Percentiles rank a stretch among this genome's conserved stretches.
Conservation (phyloP, 352 stramenopile genomes). For the Pythium brachiatum region DNA sequence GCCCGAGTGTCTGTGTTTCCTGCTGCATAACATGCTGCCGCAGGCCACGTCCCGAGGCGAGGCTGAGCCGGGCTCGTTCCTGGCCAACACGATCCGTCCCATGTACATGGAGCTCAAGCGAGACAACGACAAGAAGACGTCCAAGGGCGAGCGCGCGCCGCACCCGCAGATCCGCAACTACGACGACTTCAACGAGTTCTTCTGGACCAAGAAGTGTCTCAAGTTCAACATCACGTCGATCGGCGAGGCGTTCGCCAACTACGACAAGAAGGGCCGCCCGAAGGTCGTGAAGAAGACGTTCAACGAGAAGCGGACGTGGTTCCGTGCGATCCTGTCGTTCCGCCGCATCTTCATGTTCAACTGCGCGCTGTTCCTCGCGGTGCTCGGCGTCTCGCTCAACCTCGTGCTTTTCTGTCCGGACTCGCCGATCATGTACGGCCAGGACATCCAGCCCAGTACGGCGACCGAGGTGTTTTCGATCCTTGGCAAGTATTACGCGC, state of each 20-base stretch:
- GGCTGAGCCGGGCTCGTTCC: conserved; percentile 66
- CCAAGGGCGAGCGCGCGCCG: conserved; percentile 63
- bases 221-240: conserved; percentile 74
- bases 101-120: conserved; percentile 84
- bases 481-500: conserved; percentile 60
- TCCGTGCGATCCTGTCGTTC: conserved; percentile 75
- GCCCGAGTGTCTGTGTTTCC: conserved; percentile 77
- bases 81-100: conserved; percentile 72
- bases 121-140: conserved; percentile 88
- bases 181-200: conserved; percentile 90
- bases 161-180: conserved; percentile 85
- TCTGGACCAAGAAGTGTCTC: conserved; percentile 85
- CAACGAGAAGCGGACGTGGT: conserved; percentile 74
- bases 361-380: conserved; percentile 63
- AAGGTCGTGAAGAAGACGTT: conserved; percentile 87
- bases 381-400: conserved; percentile 68
- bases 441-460: conserved; percentile 41
- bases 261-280: conserved; percentile 79
- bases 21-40: conserved; percentile 74
- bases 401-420: conserved; percentile 78
- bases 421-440: conserved; percentile 70
- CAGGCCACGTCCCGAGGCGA: conserved; percentile 59
- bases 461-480: conserved; percentile 48
- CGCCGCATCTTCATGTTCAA: conserved; percentile 85
- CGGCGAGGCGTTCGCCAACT: conserved; percentile 59